These are phyloP conservation scores for Hymenoscyphus scutula DNA, from an alignment of 2,329 filamentous ascomycete genomes.

Conservation along the genomic window DNA sequence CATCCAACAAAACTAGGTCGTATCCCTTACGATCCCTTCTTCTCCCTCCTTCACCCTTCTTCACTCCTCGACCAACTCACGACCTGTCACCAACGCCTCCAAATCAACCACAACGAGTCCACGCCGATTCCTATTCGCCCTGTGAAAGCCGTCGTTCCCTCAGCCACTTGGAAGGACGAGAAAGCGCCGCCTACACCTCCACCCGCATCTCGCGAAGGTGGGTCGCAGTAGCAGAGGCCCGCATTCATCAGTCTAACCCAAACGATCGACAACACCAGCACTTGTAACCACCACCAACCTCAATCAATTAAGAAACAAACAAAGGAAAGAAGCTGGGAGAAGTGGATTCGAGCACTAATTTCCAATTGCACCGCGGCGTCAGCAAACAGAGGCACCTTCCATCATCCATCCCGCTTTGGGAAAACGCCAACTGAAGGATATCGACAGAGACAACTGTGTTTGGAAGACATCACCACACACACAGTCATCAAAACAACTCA, in stretches of 20 bases:
- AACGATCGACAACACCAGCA: neutral
- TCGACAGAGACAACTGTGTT: neutral
- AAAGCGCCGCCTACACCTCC: neutral
- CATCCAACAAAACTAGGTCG: constrained; percentile 3
- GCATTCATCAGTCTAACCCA: neutral
- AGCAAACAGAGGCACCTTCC: too few relatives aligned
- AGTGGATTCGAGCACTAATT: too few relatives aligned
- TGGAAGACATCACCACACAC: neutral
- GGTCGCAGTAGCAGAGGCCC: constrained; percentile 1
- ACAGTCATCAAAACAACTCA: neutral
- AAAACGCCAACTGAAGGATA: neutral
- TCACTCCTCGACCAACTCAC: neutral
- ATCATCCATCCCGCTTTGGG: neutral
- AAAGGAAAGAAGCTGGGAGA: neutral
- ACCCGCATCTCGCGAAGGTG: constrained; percentile 1
- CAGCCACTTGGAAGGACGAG: neutral
- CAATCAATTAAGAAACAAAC: neutral
- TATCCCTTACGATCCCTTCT: constrained; percentile 1
- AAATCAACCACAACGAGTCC: neutral
- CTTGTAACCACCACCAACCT: neutral
- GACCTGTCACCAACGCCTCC: neutral
- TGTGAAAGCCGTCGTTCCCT: neutral
- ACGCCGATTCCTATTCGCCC: neutral
- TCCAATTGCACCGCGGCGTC: too few relatives aligned
- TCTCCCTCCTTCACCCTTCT: neutral